Evolutionary conservation across 1,284 basidiomycete genomes (phyloP), one percentile per base, ranked within the genome.

Genomic region (Acaromyces ingoldii): DNA sequence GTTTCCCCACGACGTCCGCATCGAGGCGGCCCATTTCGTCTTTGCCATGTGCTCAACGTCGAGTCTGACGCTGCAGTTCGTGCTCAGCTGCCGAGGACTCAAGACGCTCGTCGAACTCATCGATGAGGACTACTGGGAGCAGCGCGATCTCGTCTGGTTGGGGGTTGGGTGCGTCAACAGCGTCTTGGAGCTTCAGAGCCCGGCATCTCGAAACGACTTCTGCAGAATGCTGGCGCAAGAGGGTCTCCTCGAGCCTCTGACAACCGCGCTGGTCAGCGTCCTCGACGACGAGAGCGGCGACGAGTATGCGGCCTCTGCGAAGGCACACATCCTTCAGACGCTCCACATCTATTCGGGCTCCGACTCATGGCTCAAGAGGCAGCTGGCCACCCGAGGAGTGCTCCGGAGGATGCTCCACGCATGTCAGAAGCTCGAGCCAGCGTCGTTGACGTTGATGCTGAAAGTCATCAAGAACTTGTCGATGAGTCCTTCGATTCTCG

Each of bases 181-280:
- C 62, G 93, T 97, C 2, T 93, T 98, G 68, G 92, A 97, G 63
- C 82, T 97, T 21, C 80, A 82, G 76, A 91, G 88, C 45, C 89
- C 92, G 1, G 95, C 91, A 6, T 92, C 91, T 6, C 89, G 95
- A 70, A 96, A 93, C 72, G 93, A 97, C 77, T 96, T 97, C 74
- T 97, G 92, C 73, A 84, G 93, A 15, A 95, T 97, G 88, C 92
- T 97, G 77, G 91, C 95, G 28, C 83, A 90, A 22, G 93, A 96
- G 76, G 92, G 92, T 15, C 80, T 97, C 4, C 80, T 96, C 31
- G 92, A 96, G 63, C 93, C 93, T 0, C 78, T 98, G 1, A 91
- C 91, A 0, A 85, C 87, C 0, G 91, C 92, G 0, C 77, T 98
- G 34, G 79, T 93, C 49, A 88, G 89, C 63, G 88, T 96, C 50